Evolutionary conservation across 176 grass and related monocot genomes (phyloP), one percentile per base, ranked within the genome.

Genomic region (Oryza longistaminata): DNA sequence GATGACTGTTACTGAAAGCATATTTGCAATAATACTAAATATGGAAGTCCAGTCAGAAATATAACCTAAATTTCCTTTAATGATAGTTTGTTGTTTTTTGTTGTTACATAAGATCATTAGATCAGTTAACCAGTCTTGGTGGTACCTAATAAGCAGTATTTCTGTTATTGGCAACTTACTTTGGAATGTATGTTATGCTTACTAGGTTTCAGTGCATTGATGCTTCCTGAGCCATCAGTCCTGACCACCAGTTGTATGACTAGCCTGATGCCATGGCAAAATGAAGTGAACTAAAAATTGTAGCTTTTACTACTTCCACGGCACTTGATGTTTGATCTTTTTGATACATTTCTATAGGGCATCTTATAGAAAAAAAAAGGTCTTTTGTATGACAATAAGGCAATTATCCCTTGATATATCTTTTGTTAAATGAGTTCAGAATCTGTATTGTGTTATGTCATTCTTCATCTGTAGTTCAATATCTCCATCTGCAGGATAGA

Each of bases 401-500:
- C 0, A 15, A 52, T 52, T 52, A 16, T 52, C 49, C 13, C 15
- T 52, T 11, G 15, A 52, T 6, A 52, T 17, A 17, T 52, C 49
- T 17, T 52, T 52, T 52, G 49, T 15, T 5, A 5, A 52, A 6
- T 52, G 49, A 52, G 49, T 52, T 52, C 49, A 16, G 4, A 52
- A 52, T 52, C 49, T 52, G 49, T 17, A 1, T 52, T 52, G 49
- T 17, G 49, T 52, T 52, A 1, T 52, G 49, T 52, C 75, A 72
- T 39, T 77, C 26, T 68, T 70, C 22, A 74, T 50, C 52, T 70
- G 19, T 9, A 21, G 44, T 82, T 90, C 66, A 46, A 86, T 70
- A 64, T 85, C 62, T 67, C 46, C 75, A 67, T 64, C 66, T 84
- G n/a, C 83, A 95, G 95, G 95, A 98, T 64, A 98, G 92, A 87